These are phyloP conservation scores for Sclerotinia nivalis DNA, from an alignment of 2,329 filamentous ascomycete species.

Conservation along the genomic window DNA sequence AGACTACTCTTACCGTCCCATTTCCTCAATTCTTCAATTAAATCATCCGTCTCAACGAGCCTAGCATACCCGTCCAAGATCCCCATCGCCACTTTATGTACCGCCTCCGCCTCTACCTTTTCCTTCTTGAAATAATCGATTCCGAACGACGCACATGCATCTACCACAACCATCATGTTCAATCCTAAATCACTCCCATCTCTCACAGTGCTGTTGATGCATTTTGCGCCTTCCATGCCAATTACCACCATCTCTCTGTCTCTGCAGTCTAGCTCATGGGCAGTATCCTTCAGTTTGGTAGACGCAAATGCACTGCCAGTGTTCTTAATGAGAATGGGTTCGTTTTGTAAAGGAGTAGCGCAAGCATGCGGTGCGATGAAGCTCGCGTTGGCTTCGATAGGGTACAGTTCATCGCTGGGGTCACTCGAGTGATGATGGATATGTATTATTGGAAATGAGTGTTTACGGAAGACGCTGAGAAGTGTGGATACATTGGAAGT, in stretches of 20 bases:
- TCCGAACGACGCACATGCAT: constrained; percentile 34
- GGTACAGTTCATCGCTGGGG: constrained; percentile 25
- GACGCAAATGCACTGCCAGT: constrained; percentile 32
- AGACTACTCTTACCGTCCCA: not conserved
- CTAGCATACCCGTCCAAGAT: constrained; percentile 8
- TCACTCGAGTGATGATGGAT: constrained; percentile 31
- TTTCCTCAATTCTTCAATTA: not conserved
- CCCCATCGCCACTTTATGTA: constrained; percentile 16
- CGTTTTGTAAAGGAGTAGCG: constrained; percentile 25
- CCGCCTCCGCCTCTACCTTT: constrained; percentile 8
- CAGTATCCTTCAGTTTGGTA: constrained; percentile 12
- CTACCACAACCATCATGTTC: constrained; percentile 31
- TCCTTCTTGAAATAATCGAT: not conserved
- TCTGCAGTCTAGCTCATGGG: constrained; percentile 12
- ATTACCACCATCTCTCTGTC: constrained; percentile 30
- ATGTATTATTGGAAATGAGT: constrained; percentile 30
- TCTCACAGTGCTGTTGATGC: constrained; percentile 32
- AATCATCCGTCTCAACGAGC: not conserved
- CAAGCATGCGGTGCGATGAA: constrained; percentile 28
- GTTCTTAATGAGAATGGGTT: constrained; percentile 30
- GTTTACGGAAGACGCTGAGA: constrained; percentile 30
- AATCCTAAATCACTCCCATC: constrained; percentile 33
- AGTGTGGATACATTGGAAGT: constrained; percentile 27
- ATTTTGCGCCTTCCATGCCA: constrained; percentile 34
- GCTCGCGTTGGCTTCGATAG: constrained; percentile 23